These are phyloP conservation scores for Danielia oregonensis DNA, from an alignment of 805 yeast species.

Conservation along the genomic window DNA sequence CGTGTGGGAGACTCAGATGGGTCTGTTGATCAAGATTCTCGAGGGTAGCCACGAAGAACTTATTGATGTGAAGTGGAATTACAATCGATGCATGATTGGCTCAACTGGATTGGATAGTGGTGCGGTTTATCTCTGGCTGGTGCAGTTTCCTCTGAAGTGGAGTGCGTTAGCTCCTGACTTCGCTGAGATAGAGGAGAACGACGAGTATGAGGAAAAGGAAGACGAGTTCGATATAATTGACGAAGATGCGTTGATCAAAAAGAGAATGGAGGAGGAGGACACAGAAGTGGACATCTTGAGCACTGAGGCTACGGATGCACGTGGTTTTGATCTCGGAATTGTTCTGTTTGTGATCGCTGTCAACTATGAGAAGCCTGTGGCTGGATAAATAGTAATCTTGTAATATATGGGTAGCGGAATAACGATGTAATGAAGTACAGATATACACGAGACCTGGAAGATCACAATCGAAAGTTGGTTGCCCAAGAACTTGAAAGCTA, in stretches of 20 bases:
- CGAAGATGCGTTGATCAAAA: constrained; percentile 60
- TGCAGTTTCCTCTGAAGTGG: constrained; percentile 87
- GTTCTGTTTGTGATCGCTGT: constrained; percentile 63
- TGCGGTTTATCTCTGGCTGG: constrained; percentile 74
- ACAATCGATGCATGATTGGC: constrained; percentile 64
- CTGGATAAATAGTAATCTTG: too few relatives aligned
- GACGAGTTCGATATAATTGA: constrained; percentile 85
- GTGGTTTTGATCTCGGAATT: constrained; percentile 56
- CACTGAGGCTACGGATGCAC: constrained; percentile 61
- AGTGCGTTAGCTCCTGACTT: constrained; percentile 95
- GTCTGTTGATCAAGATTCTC: constrained; percentile 80
- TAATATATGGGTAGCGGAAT: too few relatives aligned
- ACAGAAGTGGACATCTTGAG: constrained; percentile 63
- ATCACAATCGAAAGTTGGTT: background rate
- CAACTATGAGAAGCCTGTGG: constrained; percentile 19
- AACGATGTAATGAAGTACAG: background rate
- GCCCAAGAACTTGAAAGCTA: background rate
- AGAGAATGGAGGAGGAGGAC: constrained; percentile 57
- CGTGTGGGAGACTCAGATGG: constrained; percentile 88
- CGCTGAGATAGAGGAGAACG: constrained; percentile 89
- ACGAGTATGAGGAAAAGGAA: constrained; percentile 81
- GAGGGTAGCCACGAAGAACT: constrained; percentile 91
- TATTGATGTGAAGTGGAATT: constrained; percentile 85
- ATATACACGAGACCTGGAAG: background rate
- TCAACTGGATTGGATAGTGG: constrained; percentile 89